Percentiles rank a stretch among this genome's conserved stretches.
These are phyloP conservation scores for Yarrowia alimentaria DNA, from an alignment of 805 yeast genomes.

Conservation along the genomic window DNA sequence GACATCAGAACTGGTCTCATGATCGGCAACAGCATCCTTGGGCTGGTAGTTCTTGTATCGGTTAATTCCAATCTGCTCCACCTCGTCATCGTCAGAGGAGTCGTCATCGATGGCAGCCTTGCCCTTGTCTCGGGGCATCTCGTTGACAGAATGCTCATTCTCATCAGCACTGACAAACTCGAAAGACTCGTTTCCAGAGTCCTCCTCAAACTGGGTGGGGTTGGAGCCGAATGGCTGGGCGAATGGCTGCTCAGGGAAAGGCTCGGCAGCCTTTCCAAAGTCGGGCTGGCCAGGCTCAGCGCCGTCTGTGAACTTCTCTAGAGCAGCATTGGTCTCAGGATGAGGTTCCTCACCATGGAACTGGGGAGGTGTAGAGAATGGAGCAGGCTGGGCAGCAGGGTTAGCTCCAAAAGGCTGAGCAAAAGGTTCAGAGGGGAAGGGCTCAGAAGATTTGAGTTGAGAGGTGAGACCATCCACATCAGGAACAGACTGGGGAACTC, in stretches of 20 bases:
- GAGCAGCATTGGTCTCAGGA: conserved; percentile 26
- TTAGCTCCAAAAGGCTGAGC: conserved; percentile 35
- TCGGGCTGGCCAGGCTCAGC: conserved; percentile 11
- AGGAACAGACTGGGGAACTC: background rate
- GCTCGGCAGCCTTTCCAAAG: conserved; percentile 16
- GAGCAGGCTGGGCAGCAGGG: conserved; percentile 38
- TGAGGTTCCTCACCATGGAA: conserved; percentile 12
- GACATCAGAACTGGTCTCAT: conserved; percentile 58
- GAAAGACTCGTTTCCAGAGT: conserved; percentile 34
- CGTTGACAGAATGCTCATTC: conserved; percentile 20
- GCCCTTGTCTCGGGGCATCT: conserved; percentile 15
- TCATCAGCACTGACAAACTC: conserved; percentile 42
- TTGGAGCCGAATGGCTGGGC: conserved; percentile 7
- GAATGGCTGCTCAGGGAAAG: conserved; percentile 12
- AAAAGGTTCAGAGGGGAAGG: conserved; percentile 10
- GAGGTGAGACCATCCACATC: conserved; percentile 6
- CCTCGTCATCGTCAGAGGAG: conserved; percentile 37
- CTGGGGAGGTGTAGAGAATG: conserved; percentile 29
- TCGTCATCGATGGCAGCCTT: conserved; percentile 31
- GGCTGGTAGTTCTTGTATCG: conserved; percentile 26
- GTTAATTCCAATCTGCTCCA: conserved; percentile 31
- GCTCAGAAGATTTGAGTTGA: conserved; percentile 10
- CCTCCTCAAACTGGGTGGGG: conserved; percentile 25
- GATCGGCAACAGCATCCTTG: conserved; percentile 33
- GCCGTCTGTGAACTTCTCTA: conserved; percentile 33